Base-by-base conservation (phyloP, 2,329 filamentous ascomycete genomes). In the Aciculosporium take region DNA sequence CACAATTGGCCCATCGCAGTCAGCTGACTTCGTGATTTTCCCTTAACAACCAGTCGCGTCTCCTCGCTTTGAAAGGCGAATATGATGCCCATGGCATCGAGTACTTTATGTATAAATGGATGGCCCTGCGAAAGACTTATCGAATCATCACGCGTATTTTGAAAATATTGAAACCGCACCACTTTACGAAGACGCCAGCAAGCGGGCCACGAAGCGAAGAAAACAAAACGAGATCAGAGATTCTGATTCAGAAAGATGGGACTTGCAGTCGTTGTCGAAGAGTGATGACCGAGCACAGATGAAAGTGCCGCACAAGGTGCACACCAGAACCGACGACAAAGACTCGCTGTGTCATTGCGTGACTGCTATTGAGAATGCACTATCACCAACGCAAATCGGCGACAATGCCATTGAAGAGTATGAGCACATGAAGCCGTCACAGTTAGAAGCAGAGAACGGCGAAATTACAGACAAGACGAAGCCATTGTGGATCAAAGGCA, bases 351-450 rank as follows among this genome's bases (percentile, higher is more conserved):
- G 45, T 15, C 34, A 46, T 30, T 46, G 41, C 28, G 43, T 49
- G 33, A 61, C 59, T 1, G 61, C 57, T 4, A 50, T 62, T n/a
- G 65, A 63, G 50, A 59, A 69, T 46, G 79, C 79, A 5, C 63
- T 94, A 5, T 84, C 84, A 12, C 67, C 71, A 0, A 66, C 89
- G 2, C 66, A 74, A 48, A 73, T 72, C 2, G 79, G 82, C 47
- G 69, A 79, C 50, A 71, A 82, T 44, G 83, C 85, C 2, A 84
- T 94, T 44, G 71, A 82, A 46, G 76, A 84, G 48, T 94, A 94
- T 53, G 84, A 94, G 59, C 67, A 69, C 2, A 78, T 79, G 48
- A 74, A 74, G 49, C 71, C 72, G 23, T 77, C 73, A 17, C 72
- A 76, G 45, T 42, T 45, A 4, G 53, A 57, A 35, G 49, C 50